Conservation (phyloP, 1,284 basidiomycete genomes). For the Ganoderma leucocontextum region DNA sequence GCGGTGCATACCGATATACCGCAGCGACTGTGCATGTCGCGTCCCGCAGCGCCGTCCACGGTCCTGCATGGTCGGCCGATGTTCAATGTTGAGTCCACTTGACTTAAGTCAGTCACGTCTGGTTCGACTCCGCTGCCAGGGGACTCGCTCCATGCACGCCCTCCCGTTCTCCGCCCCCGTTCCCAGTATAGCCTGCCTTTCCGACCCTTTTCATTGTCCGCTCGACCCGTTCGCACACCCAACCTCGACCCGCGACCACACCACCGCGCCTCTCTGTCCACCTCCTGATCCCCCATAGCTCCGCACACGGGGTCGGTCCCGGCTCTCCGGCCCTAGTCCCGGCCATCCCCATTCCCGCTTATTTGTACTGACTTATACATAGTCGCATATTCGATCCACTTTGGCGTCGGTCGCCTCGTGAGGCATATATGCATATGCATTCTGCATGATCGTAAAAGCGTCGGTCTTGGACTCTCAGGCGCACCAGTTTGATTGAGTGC, state of each 20-base stretch:
- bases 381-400: not conserved
- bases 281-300: conserved; percentile 7
- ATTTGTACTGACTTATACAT: not conserved
- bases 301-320: not conserved
- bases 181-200: not conserved
- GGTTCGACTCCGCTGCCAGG: not conserved
- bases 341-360: not conserved
- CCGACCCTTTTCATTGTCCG: conserved; percentile 5
- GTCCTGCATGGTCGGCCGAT: not conserved
- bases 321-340: not conserved
- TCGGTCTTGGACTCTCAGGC: not conserved
- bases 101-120: not conserved
- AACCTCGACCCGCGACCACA: not conserved
- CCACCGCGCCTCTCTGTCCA: not conserved
- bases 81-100: not conserved
- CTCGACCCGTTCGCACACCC: conserved; percentile 1
- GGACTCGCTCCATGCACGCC: not conserved
- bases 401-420: not conserved
- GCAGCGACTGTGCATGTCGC: no score
- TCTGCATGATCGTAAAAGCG: not conserved
- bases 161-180: not conserved
- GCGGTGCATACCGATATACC: not conserved
- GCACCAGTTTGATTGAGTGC: not conserved
- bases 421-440: not conserved
- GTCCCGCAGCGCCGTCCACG: not conserved